Evolutionary conservation across 306 rosid species (phyloP).

Genomic region (Prunus mongolica): DNA sequence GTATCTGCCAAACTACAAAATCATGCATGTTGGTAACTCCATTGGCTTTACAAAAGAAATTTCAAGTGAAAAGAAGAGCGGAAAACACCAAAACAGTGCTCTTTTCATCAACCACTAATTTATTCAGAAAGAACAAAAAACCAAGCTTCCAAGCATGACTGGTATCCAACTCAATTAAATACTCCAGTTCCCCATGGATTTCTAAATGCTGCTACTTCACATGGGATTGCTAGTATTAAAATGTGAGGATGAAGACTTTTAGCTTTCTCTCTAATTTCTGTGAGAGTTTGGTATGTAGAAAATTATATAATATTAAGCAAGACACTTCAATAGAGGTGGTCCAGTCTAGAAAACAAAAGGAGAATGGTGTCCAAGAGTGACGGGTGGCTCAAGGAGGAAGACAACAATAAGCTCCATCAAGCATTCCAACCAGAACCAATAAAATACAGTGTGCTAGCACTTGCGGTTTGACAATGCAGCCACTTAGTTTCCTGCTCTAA

Average conservation of each 20-base stretch:
- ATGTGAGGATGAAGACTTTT: conserved; percentile 18
- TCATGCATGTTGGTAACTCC: not conserved
- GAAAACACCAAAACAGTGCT: not conserved
- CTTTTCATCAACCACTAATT: not conserved
- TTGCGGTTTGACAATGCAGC: not conserved
- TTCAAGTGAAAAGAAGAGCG: not conserved
- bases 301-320: conserved; percentile 4
- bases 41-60: not conserved
- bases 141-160: conserved; percentile 15
- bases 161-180: not conserved
- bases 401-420: conserved; percentile 31
- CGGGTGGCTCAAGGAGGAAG: conserved; percentile 72
- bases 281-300: conserved; percentile 8
- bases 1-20: not conserved
- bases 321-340: conserved; percentile 28
- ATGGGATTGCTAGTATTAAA: conserved; percentile 30
- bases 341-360: conserved; percentile 34
- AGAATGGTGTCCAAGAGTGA: conserved; percentile 23
- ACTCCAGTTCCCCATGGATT: conserved; percentile 30
- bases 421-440: conserved; percentile 21
- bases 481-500: conserved; percentile 4
- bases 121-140: conserved; percentile 10
- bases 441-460: conserved; percentile 5
- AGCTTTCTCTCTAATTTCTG: not conserved
- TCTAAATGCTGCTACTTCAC: conserved; percentile 31